Conservation (phyloP, 2,329 filamentous ascomycete genomes). For the Fusarium sp. region DNA sequence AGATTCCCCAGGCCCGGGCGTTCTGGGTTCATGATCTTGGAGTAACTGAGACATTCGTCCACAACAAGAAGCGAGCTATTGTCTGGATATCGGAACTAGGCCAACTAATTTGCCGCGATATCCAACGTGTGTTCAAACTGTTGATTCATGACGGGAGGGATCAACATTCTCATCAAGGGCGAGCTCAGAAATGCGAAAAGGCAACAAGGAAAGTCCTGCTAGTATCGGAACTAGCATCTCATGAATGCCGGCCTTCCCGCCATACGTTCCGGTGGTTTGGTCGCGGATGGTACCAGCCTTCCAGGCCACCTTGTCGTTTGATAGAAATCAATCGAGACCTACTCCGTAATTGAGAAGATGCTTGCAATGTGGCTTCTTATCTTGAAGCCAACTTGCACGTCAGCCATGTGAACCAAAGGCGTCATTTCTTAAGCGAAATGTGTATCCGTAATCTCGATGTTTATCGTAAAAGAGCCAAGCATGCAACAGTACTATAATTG, state of each 20-base stretch:
- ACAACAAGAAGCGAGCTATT: slow-evolving; percentile 11
- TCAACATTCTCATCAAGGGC: not conserved
- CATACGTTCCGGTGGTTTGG: not conserved
- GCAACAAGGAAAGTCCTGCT: not conserved
- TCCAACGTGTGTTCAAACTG: not conserved
- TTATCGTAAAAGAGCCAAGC: slow-evolving; percentile 7
- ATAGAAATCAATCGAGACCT: not conserved
- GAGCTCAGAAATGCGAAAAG: not conserved
- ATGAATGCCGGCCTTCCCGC: not conserved
- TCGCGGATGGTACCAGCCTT: not conserved
- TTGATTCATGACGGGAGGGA: not conserved
- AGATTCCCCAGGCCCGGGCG: slow-evolving; percentile 10
- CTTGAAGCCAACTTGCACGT: slow-evolving; percentile 4
- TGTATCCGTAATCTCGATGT: slow-evolving; percentile 17
- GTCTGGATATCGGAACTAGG: not conserved
- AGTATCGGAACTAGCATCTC: not conserved
- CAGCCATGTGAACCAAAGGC: not conserved
- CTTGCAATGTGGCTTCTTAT: slow-evolving; percentile 1
- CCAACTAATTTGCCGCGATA: not conserved
- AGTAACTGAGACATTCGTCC: slow-evolving; percentile 1
- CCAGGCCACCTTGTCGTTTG: not conserved
- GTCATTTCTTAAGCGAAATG: slow-evolving; percentile 19
- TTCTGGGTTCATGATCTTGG: slow-evolving; percentile 1
- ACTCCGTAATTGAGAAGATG: not conserved
- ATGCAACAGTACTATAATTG: not conserved